Base-by-base conservation (phyloP, 306 rosid genomes). In the Rubus parviflorus region DNA sequence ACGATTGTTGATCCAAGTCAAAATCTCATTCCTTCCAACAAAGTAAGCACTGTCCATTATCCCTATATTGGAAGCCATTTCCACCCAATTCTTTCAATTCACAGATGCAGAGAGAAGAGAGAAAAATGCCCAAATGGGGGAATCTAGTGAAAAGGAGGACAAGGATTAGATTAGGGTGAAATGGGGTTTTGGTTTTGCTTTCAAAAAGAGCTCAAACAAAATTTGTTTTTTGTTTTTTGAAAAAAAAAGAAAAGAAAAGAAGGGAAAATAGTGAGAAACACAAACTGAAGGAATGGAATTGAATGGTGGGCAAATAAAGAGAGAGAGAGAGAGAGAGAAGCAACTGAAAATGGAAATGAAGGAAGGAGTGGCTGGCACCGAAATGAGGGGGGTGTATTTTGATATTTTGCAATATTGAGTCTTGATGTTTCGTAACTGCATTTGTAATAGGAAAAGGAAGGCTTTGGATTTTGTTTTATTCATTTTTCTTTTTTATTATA, bases 1-100 rank as follows among this genome's bases (percentile, higher is more conserved):
- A 54, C 89, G 83, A 75, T 80, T 89, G 87, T 94, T 94, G 88
- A 94, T 92, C 98, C 98, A 94, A 30, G 88, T 86, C 81, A 94
- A 82, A 85, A 94, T 92, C 90, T 92, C 97, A 77, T 92, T 94
- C 85, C 98, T 84, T 60, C 98, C 97, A 68, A 94, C 98, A 87
- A 94, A 94, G 80, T 94, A 94, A 4, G 92, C 98, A 67, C 93
- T 87, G 75, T 94, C 98, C 98, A 94, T 94, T 85, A 92, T 94
- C 12, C 98, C 98, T 20, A 94, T 94, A 73, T 83, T 94, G 38
- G 91, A 82, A 75, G 97, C 97, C 98, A 94, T 94, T 82, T 75
- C 49, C 65, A 37, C 79, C 83, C 77, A 75, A 25, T 58, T 77
- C 68, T 65, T 58, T 53, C 60, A 75, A 66, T 9, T 65, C 56